A percentile compares a stretch with the other conserved stretches of the same genome.
Conservation (phyloP, 305 asterid genomes). For the Fraxinus nigra region DNA sequence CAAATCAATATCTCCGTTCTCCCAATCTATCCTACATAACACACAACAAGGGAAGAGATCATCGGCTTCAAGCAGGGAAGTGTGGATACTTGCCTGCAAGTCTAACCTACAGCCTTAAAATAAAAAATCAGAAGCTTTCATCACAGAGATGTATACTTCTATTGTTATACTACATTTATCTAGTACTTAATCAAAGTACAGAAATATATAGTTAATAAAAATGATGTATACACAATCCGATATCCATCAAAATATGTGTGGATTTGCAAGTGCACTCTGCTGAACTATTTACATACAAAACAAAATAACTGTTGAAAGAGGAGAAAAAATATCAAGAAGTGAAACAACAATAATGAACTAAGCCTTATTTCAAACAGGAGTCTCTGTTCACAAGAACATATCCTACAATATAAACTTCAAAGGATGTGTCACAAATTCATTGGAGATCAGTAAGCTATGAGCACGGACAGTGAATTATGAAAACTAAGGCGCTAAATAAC, state of each 20-base stretch:
- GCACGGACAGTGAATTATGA: constrained; percentile 5
- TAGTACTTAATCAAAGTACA: not conserved
- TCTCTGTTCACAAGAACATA: constrained; percentile 7
- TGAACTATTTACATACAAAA: not conserved
- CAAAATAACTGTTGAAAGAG: not conserved
- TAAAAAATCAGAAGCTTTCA: not conserved
- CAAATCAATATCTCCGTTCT: not conserved
- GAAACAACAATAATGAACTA: not conserved
- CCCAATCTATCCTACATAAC: not conserved
- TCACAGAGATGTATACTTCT: not conserved
- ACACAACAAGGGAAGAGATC: not conserved
- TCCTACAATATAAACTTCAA: not conserved
- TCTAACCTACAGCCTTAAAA: not conserved
- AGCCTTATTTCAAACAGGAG: constrained; percentile 1
- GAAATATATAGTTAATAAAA: not conserved
- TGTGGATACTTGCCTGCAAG: not conserved
- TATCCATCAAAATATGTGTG: not conserved
- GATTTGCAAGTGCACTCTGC: not conserved
- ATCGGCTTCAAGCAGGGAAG: not conserved
- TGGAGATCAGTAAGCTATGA: constrained; percentile 16
- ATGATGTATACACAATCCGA: not conserved
- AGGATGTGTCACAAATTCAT: not conserved
- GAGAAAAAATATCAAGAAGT: not conserved
- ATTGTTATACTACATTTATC: not conserved
- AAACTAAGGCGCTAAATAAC: constrained; percentile 6